phyloP scores from a whole-genome alignment of 2,329 filamentous ascomycete species.

The Ampelomyces quisqualis region DNA sequence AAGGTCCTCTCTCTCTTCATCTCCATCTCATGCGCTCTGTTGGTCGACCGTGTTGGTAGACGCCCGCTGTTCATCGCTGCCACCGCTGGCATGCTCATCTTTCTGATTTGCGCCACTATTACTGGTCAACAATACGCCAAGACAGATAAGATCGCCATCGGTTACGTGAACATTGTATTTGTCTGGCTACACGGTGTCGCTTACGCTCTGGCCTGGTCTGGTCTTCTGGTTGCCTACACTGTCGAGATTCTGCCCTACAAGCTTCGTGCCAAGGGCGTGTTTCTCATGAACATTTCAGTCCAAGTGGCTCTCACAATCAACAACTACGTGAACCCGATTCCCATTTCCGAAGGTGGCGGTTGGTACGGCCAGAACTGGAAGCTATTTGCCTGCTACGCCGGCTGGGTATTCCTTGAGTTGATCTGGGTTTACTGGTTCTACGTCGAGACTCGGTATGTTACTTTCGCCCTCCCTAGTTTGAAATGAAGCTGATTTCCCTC shows the following conservation, averaged over 20 bases:
- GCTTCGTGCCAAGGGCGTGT: slow-evolving; percentile 52
- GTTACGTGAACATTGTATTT: slow-evolving; percentile 52
- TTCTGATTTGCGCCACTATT: slow-evolving; percentile 12
- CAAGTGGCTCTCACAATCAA: slow-evolving; percentile 63
- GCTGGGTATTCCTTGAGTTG: slow-evolving; percentile 63
- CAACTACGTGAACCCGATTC: slow-evolving; percentile 59
- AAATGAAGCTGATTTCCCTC: slow-evolving; percentile 7
- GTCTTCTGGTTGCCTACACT: slow-evolving; percentile 57
- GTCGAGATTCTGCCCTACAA: slow-evolving; percentile 54
- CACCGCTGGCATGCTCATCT: slow-evolving; percentile 3
- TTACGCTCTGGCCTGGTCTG: slow-evolving; percentile 60
- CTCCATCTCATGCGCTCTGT: slow-evolving; percentile 57
- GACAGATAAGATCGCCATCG: slow-evolving; percentile 38
- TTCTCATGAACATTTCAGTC: slow-evolving; percentile 63
- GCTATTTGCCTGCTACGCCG: slow-evolving; percentile 66
- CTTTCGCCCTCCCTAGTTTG: slow-evolving; percentile 3
- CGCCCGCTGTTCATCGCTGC: slow-evolving; percentile 33
- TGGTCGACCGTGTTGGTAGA: slow-evolving; percentile 57
- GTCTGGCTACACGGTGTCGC: slow-evolving; percentile 55
- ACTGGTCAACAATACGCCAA: slow-evolving; percentile 52
- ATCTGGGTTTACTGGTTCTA: slow-evolving; percentile 67
- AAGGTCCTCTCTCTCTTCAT: slow-evolving; percentile 62
- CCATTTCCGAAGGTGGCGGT: neutral
- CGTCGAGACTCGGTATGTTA: slow-evolving; percentile 58
- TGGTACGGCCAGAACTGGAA: slow-evolving; percentile 50